Conservation (phyloP, 1,284 basidiomycete genomes). For the Puccinia triticina region DNA sequence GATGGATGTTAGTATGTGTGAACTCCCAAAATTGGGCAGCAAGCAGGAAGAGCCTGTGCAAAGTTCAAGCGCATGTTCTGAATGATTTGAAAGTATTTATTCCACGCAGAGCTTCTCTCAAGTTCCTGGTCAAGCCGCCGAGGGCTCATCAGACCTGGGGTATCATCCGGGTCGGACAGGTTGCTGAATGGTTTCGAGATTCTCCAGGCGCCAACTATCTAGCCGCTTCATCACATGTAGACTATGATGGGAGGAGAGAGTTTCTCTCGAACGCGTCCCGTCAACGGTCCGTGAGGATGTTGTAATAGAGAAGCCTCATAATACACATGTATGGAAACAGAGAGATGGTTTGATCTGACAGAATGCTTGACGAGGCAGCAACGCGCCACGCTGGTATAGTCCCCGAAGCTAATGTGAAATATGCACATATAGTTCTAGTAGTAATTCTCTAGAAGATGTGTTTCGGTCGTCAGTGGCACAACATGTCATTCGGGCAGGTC, state of each 20-base stretch:
- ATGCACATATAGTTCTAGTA: background rate
- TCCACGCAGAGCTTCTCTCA: background rate
- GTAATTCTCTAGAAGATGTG: background rate
- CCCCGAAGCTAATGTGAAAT: background rate
- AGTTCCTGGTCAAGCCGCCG: background rate
- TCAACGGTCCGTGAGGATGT: background rate
- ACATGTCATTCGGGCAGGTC: background rate
- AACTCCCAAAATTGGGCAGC: background rate
- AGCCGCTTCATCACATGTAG: constrained; percentile 12
- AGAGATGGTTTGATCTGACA: constrained; percentile 5
- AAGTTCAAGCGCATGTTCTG: background rate
- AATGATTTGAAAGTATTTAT: constrained; percentile 1
- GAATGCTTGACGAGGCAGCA: background rate
- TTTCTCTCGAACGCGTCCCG: constrained; percentile 25
- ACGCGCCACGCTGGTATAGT: constrained; percentile 17
- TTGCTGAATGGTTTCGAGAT: background rate
- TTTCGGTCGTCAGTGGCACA: constrained; percentile 6
- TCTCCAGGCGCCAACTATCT: background rate
- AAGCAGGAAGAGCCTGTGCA: background rate
- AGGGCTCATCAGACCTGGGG: background rate
- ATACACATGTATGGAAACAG: constrained; percentile 16
- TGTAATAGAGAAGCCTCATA: constrained; percentile 1
- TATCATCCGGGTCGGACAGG: constrained; percentile 3
- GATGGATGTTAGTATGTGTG: background rate
- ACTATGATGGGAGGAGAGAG: background rate